Evolutionary conservation across 306 rosid genomes (phyloP).

Genomic region (Medicago lupulina): DNA sequence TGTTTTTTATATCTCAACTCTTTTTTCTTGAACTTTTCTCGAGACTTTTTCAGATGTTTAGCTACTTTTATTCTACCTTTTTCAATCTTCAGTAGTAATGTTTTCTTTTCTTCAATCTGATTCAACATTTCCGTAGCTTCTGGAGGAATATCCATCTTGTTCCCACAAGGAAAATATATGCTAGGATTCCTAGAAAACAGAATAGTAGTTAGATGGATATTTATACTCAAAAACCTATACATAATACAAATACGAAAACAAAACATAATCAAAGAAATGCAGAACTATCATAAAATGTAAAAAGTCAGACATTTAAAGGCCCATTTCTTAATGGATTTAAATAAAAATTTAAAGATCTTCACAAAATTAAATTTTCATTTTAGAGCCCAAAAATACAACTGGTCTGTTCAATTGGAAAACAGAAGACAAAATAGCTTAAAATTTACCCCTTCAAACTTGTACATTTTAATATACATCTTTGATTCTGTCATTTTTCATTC

Average conservation of each 20-base stretch:
- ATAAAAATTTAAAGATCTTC: neutral
- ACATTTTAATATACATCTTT: too few species aligned
- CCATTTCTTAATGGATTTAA: neutral
- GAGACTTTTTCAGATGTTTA: neutral
- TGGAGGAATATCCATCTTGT: neutral
- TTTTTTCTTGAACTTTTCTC: slow-evolving; percentile 26
- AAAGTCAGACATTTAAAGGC: neutral
- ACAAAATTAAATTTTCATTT: too few species aligned
- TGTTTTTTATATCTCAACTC: neutral
- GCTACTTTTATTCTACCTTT: neutral
- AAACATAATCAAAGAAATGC: neutral
- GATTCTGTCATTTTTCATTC: too few species aligned
- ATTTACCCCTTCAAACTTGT: too few species aligned
- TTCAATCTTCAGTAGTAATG: neutral
- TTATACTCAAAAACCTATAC: slow-evolving; percentile 9
- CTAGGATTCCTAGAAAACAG: slow-evolving; percentile 50
- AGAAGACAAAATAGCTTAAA: too few species aligned
- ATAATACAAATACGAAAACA: neutral
- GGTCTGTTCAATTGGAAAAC: too few species aligned
- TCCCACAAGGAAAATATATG: slow-evolving; percentile 50
- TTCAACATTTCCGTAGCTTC: slow-evolving; percentile 7
- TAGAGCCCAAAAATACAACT: too few species aligned
- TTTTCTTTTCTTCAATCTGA: slow-evolving; percentile 33
- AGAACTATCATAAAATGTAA: neutral
- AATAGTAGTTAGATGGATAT: slow-evolving; percentile 20